A percentile compares a stretch with the other conserved stretches of the same genome.
Conservation (phyloP, 78 protist species). For the Tieghemostelium lacteum region DNA sequence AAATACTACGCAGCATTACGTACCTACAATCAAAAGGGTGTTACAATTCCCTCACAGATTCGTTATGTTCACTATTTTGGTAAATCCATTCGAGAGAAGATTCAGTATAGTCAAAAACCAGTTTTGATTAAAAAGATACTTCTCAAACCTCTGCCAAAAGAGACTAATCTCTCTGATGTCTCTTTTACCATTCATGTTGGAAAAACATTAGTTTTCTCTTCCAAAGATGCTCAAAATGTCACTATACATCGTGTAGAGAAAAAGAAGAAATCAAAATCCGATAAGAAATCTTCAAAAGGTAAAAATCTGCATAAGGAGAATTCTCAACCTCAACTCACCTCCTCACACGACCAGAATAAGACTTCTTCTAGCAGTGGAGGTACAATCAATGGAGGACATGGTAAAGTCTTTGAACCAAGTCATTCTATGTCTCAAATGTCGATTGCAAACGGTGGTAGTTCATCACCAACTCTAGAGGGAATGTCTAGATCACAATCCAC, state of each 20-base stretch:
- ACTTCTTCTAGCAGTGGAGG: not conserved
- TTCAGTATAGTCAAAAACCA: slow-evolving; percentile 2
- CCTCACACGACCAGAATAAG: not conserved
- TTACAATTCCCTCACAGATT: slow-evolving; percentile 90
- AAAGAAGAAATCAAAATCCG: slow-evolving; percentile 65
- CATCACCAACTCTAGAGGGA: not conserved
- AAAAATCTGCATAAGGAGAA: not conserved
- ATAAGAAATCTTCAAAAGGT: too few species aligned
- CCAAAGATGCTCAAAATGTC: slow-evolving; percentile 23
- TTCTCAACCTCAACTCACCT: slow-evolving; percentile 18
- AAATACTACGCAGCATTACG: slow-evolving; percentile 80
- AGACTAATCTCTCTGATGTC: slow-evolving; percentile 34
- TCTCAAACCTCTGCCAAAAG: slow-evolving; percentile 60
- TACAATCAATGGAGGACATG: too few species aligned
- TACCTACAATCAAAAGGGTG: slow-evolving; percentile 89
- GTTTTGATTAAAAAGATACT: slow-evolving; percentile 15
- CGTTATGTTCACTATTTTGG: slow-evolving; percentile 87
- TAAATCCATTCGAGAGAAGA: slow-evolving; percentile 2
- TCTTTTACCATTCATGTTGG: slow-evolving; percentile 56
- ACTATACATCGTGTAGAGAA: slow-evolving; percentile 3
- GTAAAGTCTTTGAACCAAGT: too few species aligned
- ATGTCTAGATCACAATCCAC: not conserved
- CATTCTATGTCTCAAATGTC: not conserved
- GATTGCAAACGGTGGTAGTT: not conserved
- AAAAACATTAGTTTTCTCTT: slow-evolving; percentile 24